A percentile compares a stretch with the other conserved stretches of the same genome.
Conservation (phyloP, 2,329 filamentous ascomycete genomes). For the Diaporthe batatas region DNA sequence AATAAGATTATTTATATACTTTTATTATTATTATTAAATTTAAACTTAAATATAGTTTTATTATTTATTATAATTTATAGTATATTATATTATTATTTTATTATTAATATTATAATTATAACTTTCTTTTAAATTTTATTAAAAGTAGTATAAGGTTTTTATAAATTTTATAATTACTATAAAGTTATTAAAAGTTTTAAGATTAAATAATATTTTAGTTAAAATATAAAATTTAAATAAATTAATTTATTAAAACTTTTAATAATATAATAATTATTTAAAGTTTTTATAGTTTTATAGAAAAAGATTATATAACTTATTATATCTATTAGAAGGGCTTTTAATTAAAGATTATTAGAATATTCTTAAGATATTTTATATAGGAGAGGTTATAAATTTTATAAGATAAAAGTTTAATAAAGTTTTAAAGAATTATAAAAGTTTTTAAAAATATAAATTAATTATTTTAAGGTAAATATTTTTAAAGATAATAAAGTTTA, state of each 20-base stretch:
- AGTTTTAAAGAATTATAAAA: too few species aligned
- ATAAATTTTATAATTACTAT: background rate
- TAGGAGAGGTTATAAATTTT: too few species aligned
- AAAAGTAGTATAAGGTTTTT: background rate
- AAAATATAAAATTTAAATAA: background rate
- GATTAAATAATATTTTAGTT: background rate
- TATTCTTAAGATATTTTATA: background rate
- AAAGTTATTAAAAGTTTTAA: background rate
- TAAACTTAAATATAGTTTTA: background rate
- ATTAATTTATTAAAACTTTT: background rate
- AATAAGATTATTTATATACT: background rate
- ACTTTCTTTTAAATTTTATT: background rate
- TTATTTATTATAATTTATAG: background rate
- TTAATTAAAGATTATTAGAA: background rate
- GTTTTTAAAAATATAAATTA: too few species aligned
- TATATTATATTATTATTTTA: background rate
- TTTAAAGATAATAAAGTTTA: too few species aligned
- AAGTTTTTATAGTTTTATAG: background rate
- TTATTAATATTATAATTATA: background rate
- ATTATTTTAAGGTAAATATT: too few species aligned
- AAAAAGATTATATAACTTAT: background rate
- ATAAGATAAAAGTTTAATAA: too few species aligned
- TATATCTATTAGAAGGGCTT: background rate
- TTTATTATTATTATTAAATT: background rate
- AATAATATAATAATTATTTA: background rate